Base-by-base conservation (phyloP, 2,329 filamentous ascomycete species). In the Penicillium sp. region DNA sequence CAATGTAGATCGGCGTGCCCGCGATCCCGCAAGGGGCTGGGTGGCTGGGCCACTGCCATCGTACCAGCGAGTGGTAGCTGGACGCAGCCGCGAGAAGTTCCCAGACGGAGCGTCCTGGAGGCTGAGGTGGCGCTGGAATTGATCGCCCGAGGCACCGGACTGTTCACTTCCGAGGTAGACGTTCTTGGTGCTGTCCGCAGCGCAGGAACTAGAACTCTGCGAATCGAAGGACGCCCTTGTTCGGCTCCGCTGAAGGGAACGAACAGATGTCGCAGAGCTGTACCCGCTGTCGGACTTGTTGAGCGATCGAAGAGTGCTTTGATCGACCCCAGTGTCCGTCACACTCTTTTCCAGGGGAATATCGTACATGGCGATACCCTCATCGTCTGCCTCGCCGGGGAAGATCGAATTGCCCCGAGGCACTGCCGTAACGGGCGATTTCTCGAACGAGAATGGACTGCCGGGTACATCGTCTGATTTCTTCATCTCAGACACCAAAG, bases 281-380 rank as follows among this genome's bases (percentile, higher is more conserved):
- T 74, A 73, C 18, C 71, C 71, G 46, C 70, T 73, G 49, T 74
- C 71, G 11, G 62, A 63, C 46, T 72, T 71, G 47, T 56, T 63
- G 31, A 67, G 58, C 5, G 66, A 62, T 18, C 49, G 59, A 30
- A 61, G 54, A 4, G 51, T 51, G 30, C 57, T 64, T 39, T 53
- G 60, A 25, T 56, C 52, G 27, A 53, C 43, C 31, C 44, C 44
- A 16, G 41, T 22, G 14, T 58, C 55, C 18, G 45, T 31, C 22
- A 52, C 44, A 36, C 28, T 40, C 36, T 62, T 61, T 11, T 60
- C 58, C 8, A 53, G 38, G 5, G 48, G 55, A 36, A 27, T 54
- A 31, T 61, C 58, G 28, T 33, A 60, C 42, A 63, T 57, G n/a
- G 31, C 45, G 30, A 62, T 61, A 2, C 54, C 52, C 46, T 66